Conservation (phyloP, 1,284 basidiomycete species). For the Taiwanofungus camphoratus region DNA sequence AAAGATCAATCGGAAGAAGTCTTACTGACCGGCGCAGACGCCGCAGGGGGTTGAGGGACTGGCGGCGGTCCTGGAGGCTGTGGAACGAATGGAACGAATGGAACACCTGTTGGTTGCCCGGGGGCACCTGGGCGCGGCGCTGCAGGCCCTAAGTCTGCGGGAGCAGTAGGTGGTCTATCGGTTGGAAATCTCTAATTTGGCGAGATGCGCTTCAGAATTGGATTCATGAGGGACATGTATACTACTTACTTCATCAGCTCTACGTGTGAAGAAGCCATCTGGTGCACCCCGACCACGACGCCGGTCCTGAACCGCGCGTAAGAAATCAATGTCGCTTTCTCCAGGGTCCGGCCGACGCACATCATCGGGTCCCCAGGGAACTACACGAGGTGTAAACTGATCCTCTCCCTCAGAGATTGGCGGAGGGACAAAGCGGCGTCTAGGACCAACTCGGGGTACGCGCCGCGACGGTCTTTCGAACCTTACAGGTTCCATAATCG, state of each 20-base stretch:
- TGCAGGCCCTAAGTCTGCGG: conserved; percentile 5
- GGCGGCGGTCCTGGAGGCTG: conserved; percentile 16
- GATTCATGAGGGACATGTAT: no score
- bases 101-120: conserved; percentile 15
- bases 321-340: conserved; percentile 17
- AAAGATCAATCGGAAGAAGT: not conserved
- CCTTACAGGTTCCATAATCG: conserved; percentile 15
- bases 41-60: no score
- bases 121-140: conserved; percentile 5
- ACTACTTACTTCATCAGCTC: not conserved
- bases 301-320: conserved; percentile 6
- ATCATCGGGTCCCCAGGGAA: not conserved
- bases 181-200: not conserved
- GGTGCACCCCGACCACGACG: not conserved
- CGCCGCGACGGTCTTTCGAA: conserved; percentile 6
- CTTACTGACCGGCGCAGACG: no score
- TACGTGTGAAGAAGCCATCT: conserved; percentile 2
- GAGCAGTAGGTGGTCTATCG: conserved; percentile 5
- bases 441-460: not conserved
- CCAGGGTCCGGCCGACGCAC: not conserved
- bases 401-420: not conserved
- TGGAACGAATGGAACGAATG: conserved; percentile 29
- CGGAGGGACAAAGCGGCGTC: not conserved
- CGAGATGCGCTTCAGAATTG: no score
- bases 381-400: not conserved